Conservation (phyloP, 257 asterid genomes). For the Paulownia fortunei region DNA sequence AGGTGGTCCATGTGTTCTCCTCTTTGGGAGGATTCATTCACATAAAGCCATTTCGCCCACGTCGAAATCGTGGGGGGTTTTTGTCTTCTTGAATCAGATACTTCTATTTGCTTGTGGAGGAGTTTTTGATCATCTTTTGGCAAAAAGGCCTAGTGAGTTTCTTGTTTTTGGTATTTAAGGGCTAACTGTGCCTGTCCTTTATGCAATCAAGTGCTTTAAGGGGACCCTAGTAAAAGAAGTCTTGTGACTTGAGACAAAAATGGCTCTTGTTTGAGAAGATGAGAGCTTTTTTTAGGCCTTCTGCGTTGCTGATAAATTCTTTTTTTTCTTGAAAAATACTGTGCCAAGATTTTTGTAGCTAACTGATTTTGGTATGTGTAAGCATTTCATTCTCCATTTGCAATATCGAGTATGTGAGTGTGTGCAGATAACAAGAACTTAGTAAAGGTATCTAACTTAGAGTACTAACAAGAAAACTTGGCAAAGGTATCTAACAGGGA, state of each 20-base stretch:
- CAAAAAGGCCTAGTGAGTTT: not conserved
- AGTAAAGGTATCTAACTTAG: conserved; percentile 28
- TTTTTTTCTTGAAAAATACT: not conserved
- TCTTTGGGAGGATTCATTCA: not conserved
- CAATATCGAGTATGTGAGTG: conserved; percentile 13
- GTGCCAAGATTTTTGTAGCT: conserved; percentile 6
- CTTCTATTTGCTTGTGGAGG: not conserved
- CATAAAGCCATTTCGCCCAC: not conserved
- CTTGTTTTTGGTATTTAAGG: conserved; percentile 23
- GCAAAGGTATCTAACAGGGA: conserved; percentile 32
- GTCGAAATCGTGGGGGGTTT: conserved; percentile 18
- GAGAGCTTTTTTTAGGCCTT: not conserved
- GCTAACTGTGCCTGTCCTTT: conserved; percentile 13
- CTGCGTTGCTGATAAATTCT: not conserved
- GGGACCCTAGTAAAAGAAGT: not conserved
- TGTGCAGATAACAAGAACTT: conserved; percentile 5
- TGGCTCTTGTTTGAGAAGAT: not conserved
- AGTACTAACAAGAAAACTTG: not conserved
- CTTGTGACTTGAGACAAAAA: conserved; percentile 15
- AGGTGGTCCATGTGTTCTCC: conserved; percentile 35
- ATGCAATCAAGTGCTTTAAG: conserved; percentile 5
- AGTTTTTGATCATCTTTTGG: not conserved
- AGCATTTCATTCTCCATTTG: conserved; percentile 23
- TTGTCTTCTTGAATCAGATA: conserved; percentile 8
- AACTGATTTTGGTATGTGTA: conserved; percentile 13